A percentile compares a stretch with the other conserved stretches of the same genome.
These are phyloP conservation scores for Erythrophleum ivorense DNA, from an alignment of 331 rosid genomes.

Conservation along the genomic window DNA sequence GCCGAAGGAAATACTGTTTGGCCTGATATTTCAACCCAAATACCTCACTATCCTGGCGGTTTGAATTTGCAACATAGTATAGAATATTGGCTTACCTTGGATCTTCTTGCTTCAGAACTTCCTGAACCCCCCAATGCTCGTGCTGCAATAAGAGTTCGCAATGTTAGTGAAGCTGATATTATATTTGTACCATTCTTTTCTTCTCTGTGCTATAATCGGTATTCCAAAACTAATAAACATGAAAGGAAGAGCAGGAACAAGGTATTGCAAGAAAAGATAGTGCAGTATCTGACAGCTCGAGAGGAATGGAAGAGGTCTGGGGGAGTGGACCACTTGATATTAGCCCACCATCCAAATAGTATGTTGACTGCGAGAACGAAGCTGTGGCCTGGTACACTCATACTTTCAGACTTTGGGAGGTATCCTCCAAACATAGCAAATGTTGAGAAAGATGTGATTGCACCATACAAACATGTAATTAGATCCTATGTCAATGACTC, in stretches of 20 bases:
- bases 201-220: constrained; percentile 71
- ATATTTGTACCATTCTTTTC: constrained; percentile 84
- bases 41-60: constrained; percentile 84
- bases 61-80: constrained; percentile 87
- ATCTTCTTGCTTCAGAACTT: constrained; percentile 77
- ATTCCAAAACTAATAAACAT: constrained; percentile 42
- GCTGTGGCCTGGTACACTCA: constrained; percentile 80
- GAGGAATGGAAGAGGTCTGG: constrained; percentile 78
- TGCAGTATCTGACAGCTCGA: constrained; percentile 56
- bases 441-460: constrained; percentile 85
- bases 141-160: constrained; percentile 61
- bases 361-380: constrained; percentile 72
- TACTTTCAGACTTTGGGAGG: constrained; percentile 90
- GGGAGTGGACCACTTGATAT: constrained; percentile 76
- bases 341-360: constrained; percentile 92
- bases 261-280: constrained; percentile 65
- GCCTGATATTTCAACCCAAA: constrained; percentile 65
- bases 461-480: constrained; percentile 81
- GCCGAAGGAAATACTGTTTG: constrained; percentile 57
- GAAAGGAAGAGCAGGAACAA: constrained; percentile 55
- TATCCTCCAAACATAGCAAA: constrained; percentile 78
- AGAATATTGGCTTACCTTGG: constrained; percentile 87
- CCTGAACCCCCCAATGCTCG: constrained; percentile 48
- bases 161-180: constrained; percentile 76
- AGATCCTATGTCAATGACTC: constrained; percentile 59